Base-by-base conservation (phyloP, 2,329 filamentous ascomycete genomes). In the Penicillium sp. region DNA sequence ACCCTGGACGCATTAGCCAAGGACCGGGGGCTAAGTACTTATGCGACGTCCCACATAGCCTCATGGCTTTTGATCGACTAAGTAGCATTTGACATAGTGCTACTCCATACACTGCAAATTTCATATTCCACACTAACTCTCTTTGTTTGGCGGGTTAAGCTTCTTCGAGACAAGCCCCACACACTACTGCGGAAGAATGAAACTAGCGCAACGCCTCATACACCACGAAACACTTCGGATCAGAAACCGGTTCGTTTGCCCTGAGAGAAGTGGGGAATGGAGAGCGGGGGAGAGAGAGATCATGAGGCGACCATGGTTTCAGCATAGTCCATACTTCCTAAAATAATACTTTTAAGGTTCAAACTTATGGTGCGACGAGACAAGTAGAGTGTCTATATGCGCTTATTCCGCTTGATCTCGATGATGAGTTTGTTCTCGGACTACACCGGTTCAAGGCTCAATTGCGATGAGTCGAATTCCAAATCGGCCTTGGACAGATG, bases 281-380 rank as follows among this genome's bases (percentile, higher is more conserved):
- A 18, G 8, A 20, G 33, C 33, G 7, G 12, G 15, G 31, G 33
- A 23, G 44, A 23, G 20, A 9, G 45, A 39, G 46, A 50, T 50
- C 44, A 35, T 53, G 55, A 56, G 33, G 53, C 49, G 50, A 54
- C 55, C 52, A 49, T 27, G 42, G 52, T 58, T 58, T 59, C 54
- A 56, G 28, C n/a, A 41, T 35, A 29, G 35, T 40, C 42, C 31
- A 20, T 23, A 33, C 44, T 15, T 51, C 32, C 49, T 44, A 46
- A 46, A 51, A 44, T 35, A 15, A 27, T 15, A 29, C 39, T 13
- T 28, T 28, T 20, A 39, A 20, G 40, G 44, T 39, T 45, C 31
- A 49, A 43, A 47, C 42, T 51, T 46, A 53, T 44, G n/a, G 38
- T 32, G 42, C 23, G 45, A 53, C 47, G 18, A 40, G 18, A 23